Conservation (phyloP, 768 basidiomycete genomes). For the Candolleomyces efflorescens region DNA sequence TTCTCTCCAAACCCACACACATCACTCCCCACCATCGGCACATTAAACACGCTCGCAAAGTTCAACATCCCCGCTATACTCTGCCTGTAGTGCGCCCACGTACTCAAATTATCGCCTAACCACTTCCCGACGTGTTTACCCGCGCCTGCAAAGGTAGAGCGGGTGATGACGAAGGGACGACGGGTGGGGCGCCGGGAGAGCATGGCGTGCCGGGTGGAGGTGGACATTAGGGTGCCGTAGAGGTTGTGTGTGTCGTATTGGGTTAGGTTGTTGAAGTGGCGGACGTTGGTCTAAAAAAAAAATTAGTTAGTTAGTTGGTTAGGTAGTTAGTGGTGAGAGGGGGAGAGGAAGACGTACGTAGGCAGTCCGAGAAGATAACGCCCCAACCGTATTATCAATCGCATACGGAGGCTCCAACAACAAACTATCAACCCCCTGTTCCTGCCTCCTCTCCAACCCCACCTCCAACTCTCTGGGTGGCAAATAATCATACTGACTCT, state of each 20-base stretch:
- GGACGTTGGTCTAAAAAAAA: slow-evolving; percentile 33
- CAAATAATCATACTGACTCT: too few species aligned
- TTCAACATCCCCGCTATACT: slow-evolving; percentile 64
- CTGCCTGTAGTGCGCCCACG: slow-evolving; percentile 54
- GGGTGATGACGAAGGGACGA: slow-evolving; percentile 64
- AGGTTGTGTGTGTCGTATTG: slow-evolving; percentile 66
- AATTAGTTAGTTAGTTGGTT: not conserved
- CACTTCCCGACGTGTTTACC: slow-evolving; percentile 68
- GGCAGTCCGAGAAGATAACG: slow-evolving; percentile 51
- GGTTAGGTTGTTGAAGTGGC: slow-evolving; percentile 52
- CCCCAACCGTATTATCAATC: slow-evolving; percentile 54
- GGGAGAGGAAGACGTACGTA: slow-evolving; percentile 32
- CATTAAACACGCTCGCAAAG: slow-evolving; percentile 60
- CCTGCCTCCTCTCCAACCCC: too few species aligned
- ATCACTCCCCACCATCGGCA: slow-evolving; percentile 77
- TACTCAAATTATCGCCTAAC: slow-evolving; percentile 64
- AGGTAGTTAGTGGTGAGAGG: too few species aligned
- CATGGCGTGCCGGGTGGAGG: slow-evolving; percentile 56
- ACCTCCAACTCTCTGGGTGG: too few species aligned
- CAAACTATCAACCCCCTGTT: slow-evolving; percentile 21
- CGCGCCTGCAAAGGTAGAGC: slow-evolving; percentile 70
- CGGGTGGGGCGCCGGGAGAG: slow-evolving; percentile 56
- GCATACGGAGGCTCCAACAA: slow-evolving; percentile 52
- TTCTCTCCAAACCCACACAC: slow-evolving; percentile 63
- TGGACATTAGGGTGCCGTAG: slow-evolving; percentile 71